Percentiles rank a stretch among this genome's conserved stretches.
Conservation (phyloP, 768 basidiomycete species). For the Coprinopsis sp. region DNA sequence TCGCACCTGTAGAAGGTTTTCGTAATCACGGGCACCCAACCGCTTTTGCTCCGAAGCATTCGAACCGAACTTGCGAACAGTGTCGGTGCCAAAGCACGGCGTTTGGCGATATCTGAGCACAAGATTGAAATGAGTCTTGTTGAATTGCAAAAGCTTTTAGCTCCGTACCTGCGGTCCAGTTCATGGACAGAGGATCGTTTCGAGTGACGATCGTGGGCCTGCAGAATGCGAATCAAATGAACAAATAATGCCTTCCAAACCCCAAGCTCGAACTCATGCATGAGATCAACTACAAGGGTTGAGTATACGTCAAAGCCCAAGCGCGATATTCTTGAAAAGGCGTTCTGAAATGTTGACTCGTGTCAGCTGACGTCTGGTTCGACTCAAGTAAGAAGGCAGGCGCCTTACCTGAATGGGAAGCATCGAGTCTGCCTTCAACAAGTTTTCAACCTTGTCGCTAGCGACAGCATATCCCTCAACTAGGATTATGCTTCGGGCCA, state of each 20-base stretch:
- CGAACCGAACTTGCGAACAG: slow-evolving; percentile 21
- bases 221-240: slow-evolving; percentile 30
- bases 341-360: neutral
- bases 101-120: slow-evolving; percentile 11
- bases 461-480: neutral
- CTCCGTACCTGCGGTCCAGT: slow-evolving; percentile 22
- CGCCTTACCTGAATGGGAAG: neutral
- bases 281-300: neutral
- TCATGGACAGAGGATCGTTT: slow-evolving; percentile 14
- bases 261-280: slow-evolving; percentile 15
- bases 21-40: slow-evolving; percentile 26
- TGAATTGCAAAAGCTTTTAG: neutral
- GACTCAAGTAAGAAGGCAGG: neutral
- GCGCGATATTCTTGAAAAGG: neutral
- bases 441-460: neutral
- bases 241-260: slow-evolving; percentile 31
- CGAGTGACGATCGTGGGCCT: slow-evolving; percentile 4
- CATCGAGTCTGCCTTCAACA: too few species aligned
- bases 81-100: slow-evolving; percentile 13
- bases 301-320: neutral
- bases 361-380: neutral
- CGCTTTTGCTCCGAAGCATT: slow-evolving; percentile 25
- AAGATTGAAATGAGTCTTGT: neutral
- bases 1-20: slow-evolving; percentile 29
- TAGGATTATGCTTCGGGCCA: neutral